Evolutionary conservation across 2,329 filamentous ascomycete genomes (phyloP).

Genomic region (Coleophoma eucalyptorum): DNA sequence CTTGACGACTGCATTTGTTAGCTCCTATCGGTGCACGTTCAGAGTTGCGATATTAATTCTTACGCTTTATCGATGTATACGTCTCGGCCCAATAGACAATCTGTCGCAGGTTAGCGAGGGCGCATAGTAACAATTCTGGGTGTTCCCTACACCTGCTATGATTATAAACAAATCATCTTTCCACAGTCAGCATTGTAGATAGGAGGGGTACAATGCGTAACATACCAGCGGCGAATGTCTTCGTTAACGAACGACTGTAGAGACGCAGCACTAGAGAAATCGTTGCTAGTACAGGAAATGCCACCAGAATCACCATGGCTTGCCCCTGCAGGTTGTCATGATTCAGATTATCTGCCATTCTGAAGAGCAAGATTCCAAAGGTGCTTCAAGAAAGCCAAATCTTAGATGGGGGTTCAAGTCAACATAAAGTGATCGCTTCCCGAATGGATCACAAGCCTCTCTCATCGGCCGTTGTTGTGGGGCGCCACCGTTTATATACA

Average conservation of each 20-base stretch:
- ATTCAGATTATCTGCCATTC: background rate
- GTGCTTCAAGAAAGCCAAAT: no score
- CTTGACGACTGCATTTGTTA: background rate
- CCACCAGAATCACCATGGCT: background rate
- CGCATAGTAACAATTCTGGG: background rate
- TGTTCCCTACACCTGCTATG: no score
- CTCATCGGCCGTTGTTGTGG: no score
- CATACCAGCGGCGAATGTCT: background rate
- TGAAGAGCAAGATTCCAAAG: no score
- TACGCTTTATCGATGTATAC: background rate
- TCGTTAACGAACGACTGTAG: slow-evolving; percentile 1
- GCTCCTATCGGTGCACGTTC: no score
- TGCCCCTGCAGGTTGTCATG: background rate
- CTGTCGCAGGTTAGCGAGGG: background rate
- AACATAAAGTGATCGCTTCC: no score
- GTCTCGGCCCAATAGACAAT: slow-evolving; percentile 2
- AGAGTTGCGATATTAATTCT: background rate
- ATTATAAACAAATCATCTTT: background rate
- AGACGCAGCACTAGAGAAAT: background rate
- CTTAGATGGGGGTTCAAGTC: no score
- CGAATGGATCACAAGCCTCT: no score
- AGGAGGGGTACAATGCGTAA: no score
- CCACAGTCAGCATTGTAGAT: background rate
- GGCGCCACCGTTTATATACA: no score
- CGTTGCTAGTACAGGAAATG: background rate